Evolutionary conservation across 345 rosid genomes (phyloP).

Genomic region (Camelina hispida): DNA sequence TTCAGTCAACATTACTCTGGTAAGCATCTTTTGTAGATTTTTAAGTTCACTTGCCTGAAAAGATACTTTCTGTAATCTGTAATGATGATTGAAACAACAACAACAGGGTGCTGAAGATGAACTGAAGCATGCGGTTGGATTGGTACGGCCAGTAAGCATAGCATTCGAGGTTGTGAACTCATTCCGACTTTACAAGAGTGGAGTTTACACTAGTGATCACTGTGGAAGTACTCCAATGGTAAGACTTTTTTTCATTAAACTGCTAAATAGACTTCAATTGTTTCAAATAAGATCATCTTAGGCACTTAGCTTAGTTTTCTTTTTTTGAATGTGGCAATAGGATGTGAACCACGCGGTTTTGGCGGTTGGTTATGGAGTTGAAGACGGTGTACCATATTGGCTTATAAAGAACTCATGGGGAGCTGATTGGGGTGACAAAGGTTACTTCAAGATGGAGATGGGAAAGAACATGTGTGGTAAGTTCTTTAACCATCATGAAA

Average conservation of each 20-base stretch:
- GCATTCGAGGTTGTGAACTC: conserved; percentile 77
- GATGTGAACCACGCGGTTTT: conserved; percentile 98
- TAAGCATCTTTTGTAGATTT: conserved; percentile 40
- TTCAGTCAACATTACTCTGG: conserved; percentile 91
- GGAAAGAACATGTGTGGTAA: conserved; percentile 99
- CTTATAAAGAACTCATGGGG: conserved; percentile 97
- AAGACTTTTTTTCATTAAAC: conserved; percentile 35
- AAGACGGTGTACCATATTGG: conserved; percentile 83
- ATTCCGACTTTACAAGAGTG: conserved; percentile 74
- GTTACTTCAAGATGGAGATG: conserved; percentile 95
- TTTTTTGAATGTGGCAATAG: conserved; percentile 45
- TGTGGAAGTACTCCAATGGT: conserved; percentile 85
- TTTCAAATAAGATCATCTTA: not conserved
- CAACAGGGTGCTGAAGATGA: conserved; percentile 92
- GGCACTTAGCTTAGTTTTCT: not conserved
- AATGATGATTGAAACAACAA: conserved; percentile 15
- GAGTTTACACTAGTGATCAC: conserved; percentile 71
- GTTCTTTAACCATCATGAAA: conserved; percentile 39
- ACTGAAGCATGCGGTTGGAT: conserved; percentile 87
- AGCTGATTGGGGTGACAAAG: conserved; percentile 71
- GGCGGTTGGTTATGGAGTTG: conserved; percentile 94
- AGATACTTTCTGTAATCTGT: conserved; percentile 5
- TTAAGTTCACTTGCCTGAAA: not conserved
- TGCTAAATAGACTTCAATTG: not conserved
- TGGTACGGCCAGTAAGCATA: conserved; percentile 87